These are phyloP conservation scores for Chrysopogon serrulatus DNA, from an alignment of 176 grass and related monocot genomes.

Conservation along the genomic window DNA sequence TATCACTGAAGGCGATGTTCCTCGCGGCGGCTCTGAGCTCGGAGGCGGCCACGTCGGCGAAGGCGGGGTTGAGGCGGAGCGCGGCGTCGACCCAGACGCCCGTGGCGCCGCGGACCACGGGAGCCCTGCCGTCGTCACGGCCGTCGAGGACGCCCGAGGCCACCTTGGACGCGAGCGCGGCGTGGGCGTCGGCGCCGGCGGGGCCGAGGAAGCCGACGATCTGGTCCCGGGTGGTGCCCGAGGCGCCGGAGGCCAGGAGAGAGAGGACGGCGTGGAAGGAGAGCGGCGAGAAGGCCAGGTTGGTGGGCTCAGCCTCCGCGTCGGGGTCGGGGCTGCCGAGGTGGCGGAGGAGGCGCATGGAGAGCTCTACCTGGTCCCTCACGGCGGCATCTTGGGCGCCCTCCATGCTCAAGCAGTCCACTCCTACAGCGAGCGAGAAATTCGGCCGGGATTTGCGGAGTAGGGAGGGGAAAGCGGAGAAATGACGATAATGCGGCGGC, in stretches of 20 bases:
- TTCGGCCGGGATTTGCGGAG: neutral
- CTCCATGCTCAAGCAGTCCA: neutral
- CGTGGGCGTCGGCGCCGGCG: neutral
- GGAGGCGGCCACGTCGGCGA: neutral
- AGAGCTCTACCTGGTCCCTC: neutral
- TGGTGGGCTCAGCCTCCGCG: neutral
- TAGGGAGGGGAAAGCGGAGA: neutral
- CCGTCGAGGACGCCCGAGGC: neutral
- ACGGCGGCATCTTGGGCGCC: neutral
- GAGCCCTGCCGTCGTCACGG: neutral
- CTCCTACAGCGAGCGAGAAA: neutral
- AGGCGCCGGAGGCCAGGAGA: neutral
- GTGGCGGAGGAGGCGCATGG: neutral
- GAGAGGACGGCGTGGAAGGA: neutral
- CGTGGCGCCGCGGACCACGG: conserved; percentile 12
- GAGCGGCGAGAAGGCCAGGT: neutral
- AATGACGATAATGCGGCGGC: neutral
- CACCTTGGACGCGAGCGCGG: neutral
- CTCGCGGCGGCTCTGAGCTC: neutral
- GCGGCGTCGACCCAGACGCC: conserved; percentile 23
- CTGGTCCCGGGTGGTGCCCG: neutral
- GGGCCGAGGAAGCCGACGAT: conserved; percentile 22
- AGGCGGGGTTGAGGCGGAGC: conserved; percentile 15
- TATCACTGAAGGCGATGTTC: neutral
- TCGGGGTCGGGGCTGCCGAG: neutral